Percentiles rank a stretch among this genome's conserved stretches.
Conservation (phyloP, 805 yeast genomes). For the Lachancea lanzarotensis region DNA sequence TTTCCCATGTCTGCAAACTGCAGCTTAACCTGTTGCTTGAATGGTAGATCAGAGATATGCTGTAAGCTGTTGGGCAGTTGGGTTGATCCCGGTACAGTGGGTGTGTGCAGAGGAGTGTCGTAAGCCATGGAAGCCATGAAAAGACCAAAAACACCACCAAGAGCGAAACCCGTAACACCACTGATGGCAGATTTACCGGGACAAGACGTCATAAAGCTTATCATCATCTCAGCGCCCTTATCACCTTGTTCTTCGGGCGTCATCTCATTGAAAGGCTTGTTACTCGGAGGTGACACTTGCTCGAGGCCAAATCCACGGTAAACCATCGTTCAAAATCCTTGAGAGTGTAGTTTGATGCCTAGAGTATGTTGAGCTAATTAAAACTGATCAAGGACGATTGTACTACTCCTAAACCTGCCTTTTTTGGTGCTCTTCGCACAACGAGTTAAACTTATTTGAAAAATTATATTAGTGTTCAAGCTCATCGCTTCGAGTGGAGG, state of each 20-base stretch:
- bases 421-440: background rate
- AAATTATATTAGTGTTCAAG: background rate
- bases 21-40: constrained; percentile 84
- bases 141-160: constrained; percentile 93
- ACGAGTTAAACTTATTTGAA: background rate
- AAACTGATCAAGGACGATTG: too few relatives aligned
- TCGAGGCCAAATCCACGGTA: constrained; percentile 40
- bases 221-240: constrained; percentile 77
- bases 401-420: too few relatives aligned
- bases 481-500: background rate
- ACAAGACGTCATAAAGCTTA: constrained; percentile 82
- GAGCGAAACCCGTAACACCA: constrained; percentile 88
- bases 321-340: constrained; percentile 26
- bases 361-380: too few relatives aligned
- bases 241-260: constrained; percentile 91
- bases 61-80: constrained; percentile 30
- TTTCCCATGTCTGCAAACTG: constrained; percentile 90
- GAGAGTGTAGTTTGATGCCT: background rate
- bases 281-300: constrained; percentile 34
- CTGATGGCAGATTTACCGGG: constrained; percentile 91
- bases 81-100: constrained; percentile 18
- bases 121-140: constrained; percentile 71
- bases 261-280: constrained; percentile 60
- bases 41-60: constrained; percentile 75
- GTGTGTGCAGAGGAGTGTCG: constrained; percentile 37